Evolutionary conservation across 129 eudicot genomes (phyloP).

Genomic region (Helianthus annuus): DNA sequence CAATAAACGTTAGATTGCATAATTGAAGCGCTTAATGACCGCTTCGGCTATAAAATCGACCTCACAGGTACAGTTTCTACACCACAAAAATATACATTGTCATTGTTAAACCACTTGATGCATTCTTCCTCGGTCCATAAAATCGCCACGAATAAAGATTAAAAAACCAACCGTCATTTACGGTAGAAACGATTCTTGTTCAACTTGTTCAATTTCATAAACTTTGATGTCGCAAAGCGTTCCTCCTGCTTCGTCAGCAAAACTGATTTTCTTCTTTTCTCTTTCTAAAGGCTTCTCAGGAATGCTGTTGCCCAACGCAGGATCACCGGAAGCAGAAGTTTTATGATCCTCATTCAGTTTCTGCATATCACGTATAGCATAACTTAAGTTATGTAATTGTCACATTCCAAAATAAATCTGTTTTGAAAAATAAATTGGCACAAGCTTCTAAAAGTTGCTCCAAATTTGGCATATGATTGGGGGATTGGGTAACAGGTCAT

Average conservation of each 20-base stretch:
- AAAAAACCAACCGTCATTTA: background rate
- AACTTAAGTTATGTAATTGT: background rate
- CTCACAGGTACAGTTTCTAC: background rate
- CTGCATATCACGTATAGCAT: conserved; percentile 30
- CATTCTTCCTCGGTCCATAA: background rate
- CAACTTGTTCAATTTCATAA: conserved; percentile 37
- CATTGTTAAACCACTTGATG: background rate
- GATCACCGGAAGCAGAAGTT: conserved; percentile 16
- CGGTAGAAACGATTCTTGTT: conserved; percentile 20
- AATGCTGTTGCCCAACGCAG: conserved; percentile 24
- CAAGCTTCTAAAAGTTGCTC: background rate
- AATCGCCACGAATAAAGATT: background rate
- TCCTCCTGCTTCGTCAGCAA: conserved; percentile 98
- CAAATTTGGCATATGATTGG: background rate
- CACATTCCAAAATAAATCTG: background rate
- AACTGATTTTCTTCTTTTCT: conserved; percentile 58
- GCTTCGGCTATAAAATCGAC: background rate
- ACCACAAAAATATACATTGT: conserved; percentile 1
- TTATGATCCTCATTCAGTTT: conserved; percentile 42
- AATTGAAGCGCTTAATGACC: background rate
- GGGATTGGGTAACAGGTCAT: background rate
- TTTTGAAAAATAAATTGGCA: background rate
- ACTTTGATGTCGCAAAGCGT: conserved; percentile 68
- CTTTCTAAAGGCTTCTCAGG: conserved; percentile 35
- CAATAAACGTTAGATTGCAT: background rate